phyloP scores from a whole-genome alignment of 2,329 filamentous ascomycete species.

The Colletotrichum sp. region DNA sequence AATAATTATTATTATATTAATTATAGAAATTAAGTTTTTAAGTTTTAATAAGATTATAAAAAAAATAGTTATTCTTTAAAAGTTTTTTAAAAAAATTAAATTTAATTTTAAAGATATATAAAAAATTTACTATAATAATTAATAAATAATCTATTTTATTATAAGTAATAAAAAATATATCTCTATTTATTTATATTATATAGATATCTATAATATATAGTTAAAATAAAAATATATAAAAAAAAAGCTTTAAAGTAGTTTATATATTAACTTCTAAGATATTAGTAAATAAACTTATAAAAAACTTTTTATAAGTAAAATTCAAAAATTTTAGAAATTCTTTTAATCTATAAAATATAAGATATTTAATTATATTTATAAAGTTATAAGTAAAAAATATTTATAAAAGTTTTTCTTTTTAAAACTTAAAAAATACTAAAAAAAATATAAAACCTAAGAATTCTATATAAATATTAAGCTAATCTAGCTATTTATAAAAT shows the following conservation, averaged over 20 bases:
- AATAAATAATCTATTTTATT: background rate
- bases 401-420: background rate
- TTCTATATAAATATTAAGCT: no score
- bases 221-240: background rate
- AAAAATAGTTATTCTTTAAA: background rate
- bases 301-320: background rate
- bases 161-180: background rate
- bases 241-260: background rate
- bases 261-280: background rate
- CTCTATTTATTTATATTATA: background rate
- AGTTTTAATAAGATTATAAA: background rate
- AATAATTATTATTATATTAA: background rate
- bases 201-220: background rate
- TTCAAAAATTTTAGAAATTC: background rate
- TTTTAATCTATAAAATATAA: no score
- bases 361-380: background rate
- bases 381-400: background rate
- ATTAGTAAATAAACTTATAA: background rate
- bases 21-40: no score
- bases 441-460: no score
- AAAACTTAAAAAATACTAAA: background rate
- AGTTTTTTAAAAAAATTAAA: background rate
- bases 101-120: background rate
- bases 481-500: no score
- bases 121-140: background rate